Conservation (phyloP, 2,329 filamentous ascomycete genomes). For the Penicillium verrucosum region DNA sequence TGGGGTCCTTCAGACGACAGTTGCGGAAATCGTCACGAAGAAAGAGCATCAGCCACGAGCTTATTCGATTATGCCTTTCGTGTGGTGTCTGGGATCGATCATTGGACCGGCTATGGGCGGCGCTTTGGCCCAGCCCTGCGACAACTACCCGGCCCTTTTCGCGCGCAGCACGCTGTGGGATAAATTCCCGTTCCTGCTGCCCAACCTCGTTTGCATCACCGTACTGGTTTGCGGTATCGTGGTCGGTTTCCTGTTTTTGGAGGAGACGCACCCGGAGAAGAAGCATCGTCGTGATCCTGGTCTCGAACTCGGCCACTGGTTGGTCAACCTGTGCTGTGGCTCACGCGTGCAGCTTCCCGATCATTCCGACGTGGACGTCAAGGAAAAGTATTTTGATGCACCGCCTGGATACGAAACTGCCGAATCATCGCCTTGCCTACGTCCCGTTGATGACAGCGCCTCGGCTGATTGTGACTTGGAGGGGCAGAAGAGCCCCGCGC, state of each 20-base stretch:
- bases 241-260: constrained; percentile 79
- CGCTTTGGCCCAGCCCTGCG: constrained; percentile 79
- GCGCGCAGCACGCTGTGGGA: constrained; percentile 73
- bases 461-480: constrained; percentile 41
- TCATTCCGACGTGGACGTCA: constrained; percentile 47
- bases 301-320: constrained; percentile 69
- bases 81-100: constrained; percentile 97
- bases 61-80: constrained; percentile 96
- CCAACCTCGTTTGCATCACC: constrained; percentile 84
- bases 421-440: constrained; percentile 53
- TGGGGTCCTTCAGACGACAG: constrained; percentile 89
- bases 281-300: constrained; percentile 74
- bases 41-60: constrained; percentile 93
- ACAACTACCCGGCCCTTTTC: constrained; percentile 75
- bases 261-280: constrained; percentile 87
- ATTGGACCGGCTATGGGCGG: constrained; percentile 90
- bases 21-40: constrained; percentile 86
- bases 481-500: constrained; percentile 42
- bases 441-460: constrained; percentile 30
- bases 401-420: constrained; percentile 66
- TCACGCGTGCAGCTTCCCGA: constrained; percentile 29
- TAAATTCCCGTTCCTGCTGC: constrained; percentile 81
- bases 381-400: constrained; percentile 54
- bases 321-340: constrained; percentile 46
- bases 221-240: constrained; percentile 72